phyloP scores from a whole-genome alignment of 345 rosid genomes.

The Acer negundo region DNA sequence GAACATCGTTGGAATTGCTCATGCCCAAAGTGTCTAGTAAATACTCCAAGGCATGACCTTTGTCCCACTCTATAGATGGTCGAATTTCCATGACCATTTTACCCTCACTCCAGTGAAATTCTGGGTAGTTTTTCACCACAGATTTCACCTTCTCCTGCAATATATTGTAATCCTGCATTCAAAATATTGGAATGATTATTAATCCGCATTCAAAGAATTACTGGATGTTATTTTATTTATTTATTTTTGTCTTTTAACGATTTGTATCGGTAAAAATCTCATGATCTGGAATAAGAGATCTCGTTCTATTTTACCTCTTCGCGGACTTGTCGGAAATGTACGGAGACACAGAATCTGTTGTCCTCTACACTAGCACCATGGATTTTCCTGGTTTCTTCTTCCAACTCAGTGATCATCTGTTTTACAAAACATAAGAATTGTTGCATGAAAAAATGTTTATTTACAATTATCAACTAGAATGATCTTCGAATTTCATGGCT shows the following conservation, averaged over 20 bases:
- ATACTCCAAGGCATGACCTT: slow-evolving; percentile 56
- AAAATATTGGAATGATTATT: neutral
- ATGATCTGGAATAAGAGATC: too few species aligned
- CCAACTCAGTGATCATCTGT: slow-evolving; percentile 30
- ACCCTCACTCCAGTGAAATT: slow-evolving; percentile 41
- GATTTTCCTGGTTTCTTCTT: slow-evolving; percentile 28
- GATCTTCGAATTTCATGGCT: neutral
- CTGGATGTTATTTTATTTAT: too few species aligned
- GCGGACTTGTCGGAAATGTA: slow-evolving; percentile 40
- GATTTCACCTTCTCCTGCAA: slow-evolving; percentile 43
- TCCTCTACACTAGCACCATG: slow-evolving; percentile 44
- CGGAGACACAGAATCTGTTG: slow-evolving; percentile 47
- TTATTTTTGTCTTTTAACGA: too few species aligned
- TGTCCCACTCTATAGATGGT: slow-evolving; percentile 62
- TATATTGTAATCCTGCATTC: slow-evolving; percentile 29
- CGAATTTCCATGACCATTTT: slow-evolving; percentile 60
- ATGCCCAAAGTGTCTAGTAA: slow-evolving; percentile 47
- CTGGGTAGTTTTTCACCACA: slow-evolving; percentile 35
- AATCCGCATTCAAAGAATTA: too few species aligned
- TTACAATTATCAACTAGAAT: neutral
- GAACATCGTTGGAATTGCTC: slow-evolving; percentile 37
- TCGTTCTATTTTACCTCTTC: slow-evolving; percentile 17
- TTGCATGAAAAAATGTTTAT: neutral
- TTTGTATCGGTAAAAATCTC: too few species aligned
- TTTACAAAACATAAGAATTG: neutral